Base-by-base conservation (phyloP, 768 basidiomycete species). In the Leccinum incarnatum region DNA sequence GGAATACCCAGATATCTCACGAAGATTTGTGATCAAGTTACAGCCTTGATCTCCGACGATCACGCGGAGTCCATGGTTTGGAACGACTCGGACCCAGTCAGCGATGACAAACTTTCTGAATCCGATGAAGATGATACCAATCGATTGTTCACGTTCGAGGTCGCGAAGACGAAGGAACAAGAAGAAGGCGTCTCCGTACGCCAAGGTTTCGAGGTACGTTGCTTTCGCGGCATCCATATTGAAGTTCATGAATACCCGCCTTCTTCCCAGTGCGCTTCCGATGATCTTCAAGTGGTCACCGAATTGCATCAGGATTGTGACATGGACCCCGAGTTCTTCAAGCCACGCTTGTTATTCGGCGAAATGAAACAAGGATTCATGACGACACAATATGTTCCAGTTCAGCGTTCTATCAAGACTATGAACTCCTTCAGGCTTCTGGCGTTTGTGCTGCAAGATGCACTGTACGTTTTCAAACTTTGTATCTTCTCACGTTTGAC, bases 131-230 rank as follows among this genome's bases (percentile, higher is more conserved):
- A 79, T 29, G 76, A 77, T n/a, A 71, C 69, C 12, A 81, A 83
- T 59, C 75, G 84, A 6, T 62, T 86, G 29, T 86, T 81, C 67
- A 77, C 77, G 0, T 86, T 84, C 52, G 79, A 82, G 51, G 84
- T 86, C 3, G 71, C 75, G 1, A 83, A 86, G 66, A 83, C 79
- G 11, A 77, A 77, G 34, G 82, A 86, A 56, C 82, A 85, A 62
- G 81, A 83, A 51, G 84, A 86, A 66, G 69, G 73, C 17, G 81
- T 83, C 7, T 66, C 71, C 0, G 64, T 70, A 14, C 72, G 75
- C 23, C 69, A 69, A n/a, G 83, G 82, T 7, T 84, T 84, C 60
- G 70, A 68, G 57, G 84, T 81, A 58, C 21, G 72, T 60, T 21
- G 2, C 11, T 17, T 42, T 9, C 1, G 5, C 14, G 17, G 19